phyloP scores from a whole-genome alignment of 768 basidiomycete species.

The Lepiota venenata region DNA sequence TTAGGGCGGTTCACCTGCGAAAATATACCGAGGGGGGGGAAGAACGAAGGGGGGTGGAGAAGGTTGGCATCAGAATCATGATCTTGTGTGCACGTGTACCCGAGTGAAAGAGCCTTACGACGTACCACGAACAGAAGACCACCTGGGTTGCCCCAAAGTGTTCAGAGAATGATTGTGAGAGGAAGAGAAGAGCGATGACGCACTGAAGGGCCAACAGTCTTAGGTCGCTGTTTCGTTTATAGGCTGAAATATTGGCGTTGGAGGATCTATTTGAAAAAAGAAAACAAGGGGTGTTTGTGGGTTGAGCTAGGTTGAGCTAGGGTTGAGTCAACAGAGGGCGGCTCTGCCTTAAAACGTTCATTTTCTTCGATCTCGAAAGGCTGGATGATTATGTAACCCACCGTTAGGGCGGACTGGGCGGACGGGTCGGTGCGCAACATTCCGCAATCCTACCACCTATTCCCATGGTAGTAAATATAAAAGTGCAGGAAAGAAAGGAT shows the following conservation, averaged over 20 bases:
- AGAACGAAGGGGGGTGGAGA: not conserved
- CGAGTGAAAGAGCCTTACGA: not conserved
- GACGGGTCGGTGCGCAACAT: no score
- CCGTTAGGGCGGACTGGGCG: no score
- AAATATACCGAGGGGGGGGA: slow-evolving; percentile 10
- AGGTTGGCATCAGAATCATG: slow-evolving; percentile 17
- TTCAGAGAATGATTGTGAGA: slow-evolving; percentile 18
- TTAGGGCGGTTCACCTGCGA: slow-evolving; percentile 78
- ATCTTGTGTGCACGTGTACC: not conserved
- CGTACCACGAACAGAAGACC: slow-evolving; percentile 74
- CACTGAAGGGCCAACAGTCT: slow-evolving; percentile 80
- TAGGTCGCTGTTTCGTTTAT: slow-evolving; percentile 75
- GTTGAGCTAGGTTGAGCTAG: no score
- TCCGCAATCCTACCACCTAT: no score
- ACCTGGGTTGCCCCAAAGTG: slow-evolving; percentile 41
- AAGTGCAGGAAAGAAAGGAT: no score
- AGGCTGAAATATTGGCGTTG: slow-evolving; percentile 66
- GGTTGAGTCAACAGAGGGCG: no score
- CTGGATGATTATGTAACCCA: no score
- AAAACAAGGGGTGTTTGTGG: no score
- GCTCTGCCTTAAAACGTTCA: no score
- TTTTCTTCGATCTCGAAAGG: no score
- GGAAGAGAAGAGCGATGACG: slow-evolving; percentile 24
- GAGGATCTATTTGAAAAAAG: not conserved
- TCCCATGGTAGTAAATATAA: no score